A percentile compares a stretch with the other conserved stretches of the same genome.
These are phyloP conservation scores for Ophiostoma piceae DNA, from an alignment of 2,329 filamentous ascomycete species.

Conservation along the genomic window DNA sequence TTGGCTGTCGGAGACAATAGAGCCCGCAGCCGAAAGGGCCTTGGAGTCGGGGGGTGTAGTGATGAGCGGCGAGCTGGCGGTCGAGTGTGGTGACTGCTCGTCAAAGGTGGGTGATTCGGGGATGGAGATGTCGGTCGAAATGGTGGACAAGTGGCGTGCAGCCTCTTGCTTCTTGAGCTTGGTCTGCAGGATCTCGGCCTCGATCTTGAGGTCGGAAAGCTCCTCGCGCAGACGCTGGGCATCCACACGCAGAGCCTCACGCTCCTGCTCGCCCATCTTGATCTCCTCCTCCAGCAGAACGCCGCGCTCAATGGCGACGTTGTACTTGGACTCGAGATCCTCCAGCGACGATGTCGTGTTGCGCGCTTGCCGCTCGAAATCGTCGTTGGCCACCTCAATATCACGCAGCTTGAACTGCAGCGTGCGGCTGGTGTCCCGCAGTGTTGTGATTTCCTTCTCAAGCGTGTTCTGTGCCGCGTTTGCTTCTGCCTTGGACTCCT, in stretches of 20 bases:
- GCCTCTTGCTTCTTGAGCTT: constrained; percentile 71
- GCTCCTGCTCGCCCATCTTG: constrained; percentile 82
- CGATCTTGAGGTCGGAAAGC: constrained; percentile 86
- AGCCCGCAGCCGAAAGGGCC: constrained; percentile 52
- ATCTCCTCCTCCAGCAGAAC: constrained; percentile 96
- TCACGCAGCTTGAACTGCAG: constrained; percentile 81
- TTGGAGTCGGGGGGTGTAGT: constrained; percentile 75
- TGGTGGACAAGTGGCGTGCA: constrained; percentile 46
- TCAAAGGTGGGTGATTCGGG: constrained; percentile 69
- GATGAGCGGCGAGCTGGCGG: constrained; percentile 84
- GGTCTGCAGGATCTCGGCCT: constrained; percentile 88
- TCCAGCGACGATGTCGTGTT: constrained; percentile 94
- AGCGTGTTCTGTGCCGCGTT: constrained; percentile 76
- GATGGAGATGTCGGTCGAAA: constrained; percentile 58
- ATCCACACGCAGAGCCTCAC: constrained; percentile 83
- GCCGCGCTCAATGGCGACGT: constrained; percentile 81
- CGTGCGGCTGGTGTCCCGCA: constrained; percentile 78
- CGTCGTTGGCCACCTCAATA: constrained; percentile 96
- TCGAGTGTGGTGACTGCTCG: constrained; percentile 68
- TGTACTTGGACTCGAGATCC: constrained; percentile 95
- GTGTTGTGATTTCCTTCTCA: constrained; percentile 90
- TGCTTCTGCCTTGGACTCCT: constrained; percentile 84
- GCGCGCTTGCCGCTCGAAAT: constrained; percentile 92
- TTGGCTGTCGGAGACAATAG: constrained; percentile 52
- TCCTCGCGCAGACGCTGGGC: constrained; percentile 86